phyloP scores from a whole-genome alignment of 192 early-diverging fungal species.

The Linderina pennispora region DNA sequence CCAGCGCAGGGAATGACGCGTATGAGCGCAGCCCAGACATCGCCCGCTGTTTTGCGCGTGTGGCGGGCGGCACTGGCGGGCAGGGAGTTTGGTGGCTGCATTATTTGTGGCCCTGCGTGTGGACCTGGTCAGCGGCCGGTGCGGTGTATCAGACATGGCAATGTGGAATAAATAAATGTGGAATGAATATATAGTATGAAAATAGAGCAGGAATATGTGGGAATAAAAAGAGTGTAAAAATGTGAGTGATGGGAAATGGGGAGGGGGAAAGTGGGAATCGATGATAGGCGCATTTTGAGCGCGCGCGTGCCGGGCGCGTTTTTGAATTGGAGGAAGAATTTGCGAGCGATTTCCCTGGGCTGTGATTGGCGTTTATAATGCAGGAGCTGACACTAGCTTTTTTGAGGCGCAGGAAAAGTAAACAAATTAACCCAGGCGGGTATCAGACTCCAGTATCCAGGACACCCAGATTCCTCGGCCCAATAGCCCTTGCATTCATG shows the following conservation, averaged over 20 bases:
- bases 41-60: conserved; percentile 6
- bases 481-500: too few relatives aligned
- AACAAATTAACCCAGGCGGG: too few relatives aligned
- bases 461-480: too few relatives aligned
- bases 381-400: too few relatives aligned
- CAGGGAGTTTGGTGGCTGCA: neutral
- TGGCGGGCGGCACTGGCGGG: neutral
- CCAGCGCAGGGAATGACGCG: conserved; percentile 36
- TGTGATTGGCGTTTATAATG: too few relatives aligned
- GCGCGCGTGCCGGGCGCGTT: too few relatives aligned
- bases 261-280: conserved; percentile 7
- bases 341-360: too few relatives aligned
- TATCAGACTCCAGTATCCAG: neutral
- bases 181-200: neutral
- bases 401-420: too few relatives aligned
- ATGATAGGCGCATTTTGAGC: too few relatives aligned
- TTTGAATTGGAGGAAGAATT: too few relatives aligned
- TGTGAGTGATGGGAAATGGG: conserved; percentile 9
- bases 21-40: conserved; percentile 11
- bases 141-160: conserved; percentile 23
- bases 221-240: conserved; percentile 4
- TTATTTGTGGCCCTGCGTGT: conserved; percentile 7
- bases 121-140: conserved; percentile 15
- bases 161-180: neutral
- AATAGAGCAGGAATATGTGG: too few relatives aligned